Evolutionary conservation across 164 flowering plant genomes (phyloP).

Genomic region (Litsea cubeba): DNA sequence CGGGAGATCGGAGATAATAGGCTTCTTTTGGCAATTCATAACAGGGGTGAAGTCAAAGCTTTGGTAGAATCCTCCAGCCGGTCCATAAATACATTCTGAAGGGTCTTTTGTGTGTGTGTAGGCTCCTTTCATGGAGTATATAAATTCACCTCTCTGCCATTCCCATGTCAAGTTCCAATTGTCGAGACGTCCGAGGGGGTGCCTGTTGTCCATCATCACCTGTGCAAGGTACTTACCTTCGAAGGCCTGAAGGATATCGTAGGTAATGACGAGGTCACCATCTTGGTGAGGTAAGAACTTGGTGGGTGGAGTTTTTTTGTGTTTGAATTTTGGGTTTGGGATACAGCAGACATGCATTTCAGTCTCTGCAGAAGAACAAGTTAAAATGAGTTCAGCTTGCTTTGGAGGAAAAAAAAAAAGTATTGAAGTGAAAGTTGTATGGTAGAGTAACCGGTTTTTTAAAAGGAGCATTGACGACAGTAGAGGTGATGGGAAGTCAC

Average conservation of each 20-base stretch:
- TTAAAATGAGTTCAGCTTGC: constrained; percentile 28
- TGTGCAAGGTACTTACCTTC: constrained; percentile 48
- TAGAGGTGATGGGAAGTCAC: too few relatives aligned
- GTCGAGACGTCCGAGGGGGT: constrained; percentile 65
- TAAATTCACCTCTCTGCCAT: constrained; percentile 87
- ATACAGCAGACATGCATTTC: constrained; percentile 48
- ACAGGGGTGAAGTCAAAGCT: constrained; percentile 59
- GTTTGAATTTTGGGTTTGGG: constrained; percentile 27
- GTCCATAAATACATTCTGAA: constrained; percentile 61
- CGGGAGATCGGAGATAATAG: constrained; percentile 64
- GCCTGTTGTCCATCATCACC: constrained; percentile 54
- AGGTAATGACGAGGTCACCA: constrained; percentile 58
- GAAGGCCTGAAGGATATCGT: constrained; percentile 43
- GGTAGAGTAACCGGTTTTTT: background rate
- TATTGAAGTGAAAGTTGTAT: background rate
- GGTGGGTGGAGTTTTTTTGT: constrained; percentile 22
- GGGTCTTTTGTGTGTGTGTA: constrained; percentile 44
- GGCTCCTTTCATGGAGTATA: constrained; percentile 68
- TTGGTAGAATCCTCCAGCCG: constrained; percentile 39
- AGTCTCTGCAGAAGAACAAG: constrained; percentile 31
- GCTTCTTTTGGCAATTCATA: constrained; percentile 56
- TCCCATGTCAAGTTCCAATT: constrained; percentile 92
- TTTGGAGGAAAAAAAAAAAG: constrained; percentile 15
- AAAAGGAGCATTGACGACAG: too few relatives aligned
- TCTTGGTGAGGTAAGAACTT: constrained; percentile 39